phyloP scores from a whole-genome alignment of 2,329 filamentous ascomycete species.

The Arthrobotrys sinensis region DNA sequence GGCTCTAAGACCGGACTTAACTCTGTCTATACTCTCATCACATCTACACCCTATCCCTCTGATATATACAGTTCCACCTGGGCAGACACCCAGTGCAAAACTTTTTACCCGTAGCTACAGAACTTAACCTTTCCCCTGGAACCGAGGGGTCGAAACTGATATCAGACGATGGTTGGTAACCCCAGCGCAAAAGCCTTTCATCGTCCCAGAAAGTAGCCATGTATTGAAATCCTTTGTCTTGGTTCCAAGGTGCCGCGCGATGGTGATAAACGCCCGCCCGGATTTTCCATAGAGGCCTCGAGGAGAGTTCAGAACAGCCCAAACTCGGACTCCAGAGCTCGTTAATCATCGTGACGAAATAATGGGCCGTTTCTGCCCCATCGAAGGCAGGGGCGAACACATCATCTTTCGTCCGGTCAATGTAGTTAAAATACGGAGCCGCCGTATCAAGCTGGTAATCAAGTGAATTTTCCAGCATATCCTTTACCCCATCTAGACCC shows the following conservation, averaged over 20 bases:
- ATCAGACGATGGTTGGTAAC: background rate
- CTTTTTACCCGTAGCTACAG: no score
- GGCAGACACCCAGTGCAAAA: no score
- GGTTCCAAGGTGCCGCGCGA: background rate
- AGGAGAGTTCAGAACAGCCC: no score
- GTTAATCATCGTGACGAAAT: background rate
- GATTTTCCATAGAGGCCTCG: background rate
- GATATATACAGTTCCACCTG: no score
- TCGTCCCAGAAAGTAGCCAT: constrained; percentile 1
- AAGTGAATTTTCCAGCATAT: background rate
- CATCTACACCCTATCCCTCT: no score
- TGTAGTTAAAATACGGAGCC: background rate
- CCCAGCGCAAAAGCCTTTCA: background rate
- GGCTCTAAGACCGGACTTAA: no score
- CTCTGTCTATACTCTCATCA: no score
- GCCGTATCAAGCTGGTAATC: background rate
- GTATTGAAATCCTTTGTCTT: background rate
- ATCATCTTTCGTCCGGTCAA: background rate
- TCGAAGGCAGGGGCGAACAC: no score
- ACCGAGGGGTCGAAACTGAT: no score
- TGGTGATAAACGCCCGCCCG: background rate
- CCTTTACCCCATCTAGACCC: background rate
- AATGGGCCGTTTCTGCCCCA: background rate
- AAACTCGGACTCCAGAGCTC: background rate
- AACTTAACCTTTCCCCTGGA: no score